These are phyloP conservation scores for Pleurotus eryngii DNA, from an alignment of 768 basidiomycete species.

Conservation along the genomic window DNA sequence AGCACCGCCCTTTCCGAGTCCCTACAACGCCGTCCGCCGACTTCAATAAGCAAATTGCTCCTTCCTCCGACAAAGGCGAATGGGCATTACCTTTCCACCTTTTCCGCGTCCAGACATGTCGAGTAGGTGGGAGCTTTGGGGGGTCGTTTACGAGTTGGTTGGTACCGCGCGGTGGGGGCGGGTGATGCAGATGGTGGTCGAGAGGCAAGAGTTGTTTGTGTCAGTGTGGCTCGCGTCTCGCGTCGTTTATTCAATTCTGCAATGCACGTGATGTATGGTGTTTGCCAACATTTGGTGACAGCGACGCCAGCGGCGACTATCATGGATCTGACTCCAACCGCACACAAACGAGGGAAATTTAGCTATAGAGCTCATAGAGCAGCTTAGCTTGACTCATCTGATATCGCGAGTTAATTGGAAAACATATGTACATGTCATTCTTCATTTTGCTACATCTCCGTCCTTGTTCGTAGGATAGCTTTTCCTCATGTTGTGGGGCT, in stretches of 20 bases:
- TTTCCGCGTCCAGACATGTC: conserved; percentile 76
- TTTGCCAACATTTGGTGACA: too few species aligned
- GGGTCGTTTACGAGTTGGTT: not conserved
- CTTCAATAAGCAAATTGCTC: not conserved
- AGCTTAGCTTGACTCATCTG: too few species aligned
- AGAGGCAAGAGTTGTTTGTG: conserved; percentile 10
- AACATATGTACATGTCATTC: too few species aligned
- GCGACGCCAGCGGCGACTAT: too few species aligned
- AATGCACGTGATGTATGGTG: not conserved
- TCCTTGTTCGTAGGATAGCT: too few species aligned
- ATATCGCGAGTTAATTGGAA: too few species aligned
- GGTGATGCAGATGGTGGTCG: conserved; percentile 9
- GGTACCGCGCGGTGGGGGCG: conserved; percentile 1
- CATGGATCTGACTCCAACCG: too few species aligned
- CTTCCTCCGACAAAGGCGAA: not conserved
- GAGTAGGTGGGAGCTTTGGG: conserved; percentile 2
- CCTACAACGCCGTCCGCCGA: conserved; percentile 24
- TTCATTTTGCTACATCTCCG: too few species aligned
- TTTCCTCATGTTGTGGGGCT: too few species aligned
- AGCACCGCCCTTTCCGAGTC: conserved; percentile 74
- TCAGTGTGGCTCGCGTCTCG: conserved; percentile 6
- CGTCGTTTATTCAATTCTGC: conserved; percentile 5
- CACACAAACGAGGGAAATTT: too few species aligned
- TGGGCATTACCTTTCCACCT: conserved; percentile 50
- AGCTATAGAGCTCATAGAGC: too few species aligned